Percentiles rank a stretch among this genome's conserved stretches.
Evolutionary conservation across 306 rosid genomes (phyloP).

Genomic region (Crotalaria pallida): DNA sequence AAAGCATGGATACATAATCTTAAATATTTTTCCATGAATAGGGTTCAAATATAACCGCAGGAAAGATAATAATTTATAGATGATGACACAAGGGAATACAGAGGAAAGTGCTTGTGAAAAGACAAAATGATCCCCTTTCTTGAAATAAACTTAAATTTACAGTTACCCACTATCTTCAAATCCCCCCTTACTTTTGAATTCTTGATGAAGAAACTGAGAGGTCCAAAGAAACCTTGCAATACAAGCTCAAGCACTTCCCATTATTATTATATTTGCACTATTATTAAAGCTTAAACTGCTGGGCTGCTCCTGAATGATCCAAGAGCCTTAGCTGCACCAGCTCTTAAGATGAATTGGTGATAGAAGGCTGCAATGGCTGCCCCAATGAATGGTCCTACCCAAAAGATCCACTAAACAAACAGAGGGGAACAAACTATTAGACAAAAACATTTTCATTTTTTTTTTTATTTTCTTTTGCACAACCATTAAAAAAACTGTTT

Average conservation of each 20-base stretch:
- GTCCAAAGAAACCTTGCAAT: neutral
- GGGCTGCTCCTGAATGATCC: constrained; percentile 72
- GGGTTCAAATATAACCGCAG: no score
- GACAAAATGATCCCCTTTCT: constrained; percentile 24
- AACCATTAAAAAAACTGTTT: no score
- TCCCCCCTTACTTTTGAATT: neutral
- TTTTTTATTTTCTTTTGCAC: no score
- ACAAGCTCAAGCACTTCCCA: constrained; percentile 10
- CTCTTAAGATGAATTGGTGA: constrained; percentile 72
- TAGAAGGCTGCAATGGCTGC: constrained; percentile 82
- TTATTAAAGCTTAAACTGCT: constrained; percentile 5
- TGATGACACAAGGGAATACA: no score
- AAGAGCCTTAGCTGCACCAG: constrained; percentile 62
- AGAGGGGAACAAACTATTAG: neutral
- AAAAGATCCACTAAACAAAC: constrained; percentile 59
- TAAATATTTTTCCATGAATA: no score
- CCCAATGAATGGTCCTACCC: constrained; percentile 76
- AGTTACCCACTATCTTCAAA: neutral
- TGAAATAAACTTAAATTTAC: neutral
- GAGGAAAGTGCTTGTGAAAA: constrained; percentile 18
- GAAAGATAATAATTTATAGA: no score
- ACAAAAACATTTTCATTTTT: neutral
- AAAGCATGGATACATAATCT: no score
- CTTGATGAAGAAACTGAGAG: neutral
- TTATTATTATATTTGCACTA: neutral